Base-by-base conservation (phyloP, 139 green algal species). In the Astrephomene gubernaculifera region DNA sequence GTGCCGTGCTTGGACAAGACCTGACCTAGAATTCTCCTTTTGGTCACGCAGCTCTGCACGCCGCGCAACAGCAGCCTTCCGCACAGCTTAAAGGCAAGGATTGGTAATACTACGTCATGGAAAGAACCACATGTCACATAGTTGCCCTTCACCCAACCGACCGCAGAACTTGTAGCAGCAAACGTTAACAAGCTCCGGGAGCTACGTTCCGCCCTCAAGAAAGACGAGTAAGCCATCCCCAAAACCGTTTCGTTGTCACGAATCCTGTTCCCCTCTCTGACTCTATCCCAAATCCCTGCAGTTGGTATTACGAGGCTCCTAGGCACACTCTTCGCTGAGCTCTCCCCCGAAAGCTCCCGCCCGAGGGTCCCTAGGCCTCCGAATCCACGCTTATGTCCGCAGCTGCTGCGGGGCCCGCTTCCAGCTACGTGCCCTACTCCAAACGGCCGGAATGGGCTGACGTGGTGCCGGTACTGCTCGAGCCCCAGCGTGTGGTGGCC, bases 261-360 rank as follows among this genome's bases (percentile, higher is more conserved):
- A 9, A n/a, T 33, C 65, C 65, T 6, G 22, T 35, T n/a, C 35
- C 9, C 65, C 10, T 35, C 65, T 57, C 49, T 4, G 9, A 6
- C 9, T 35, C 39, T 0, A 29, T 22, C 57, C n/a, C 57, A 29
- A 21, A 43, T 6, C 71, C 31, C 31, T 82, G 87, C 90, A 95
- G 93, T 75, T 96, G 93, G 94, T 89, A 89, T 79, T 96, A 85
- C 61, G 93, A 95, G 83, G 90, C 88, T 1, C 93, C 93, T 0
- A 85, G 94, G 9, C 89, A 95, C 83, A 86, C 85, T 1, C 25
- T 76, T 25, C 39, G 57, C 14, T 89, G 61, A 83, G 70, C 53
- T 12, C 33, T 4, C 22, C 60, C 6, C 8, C 5, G 38, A 21
- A 71, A 29, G 57, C 21, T 67, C 57, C 57, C 19, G 21, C 19